Conservation (phyloP, 2,329 filamentous ascomycete genomes). For the Colletotrichum australisinense region DNA sequence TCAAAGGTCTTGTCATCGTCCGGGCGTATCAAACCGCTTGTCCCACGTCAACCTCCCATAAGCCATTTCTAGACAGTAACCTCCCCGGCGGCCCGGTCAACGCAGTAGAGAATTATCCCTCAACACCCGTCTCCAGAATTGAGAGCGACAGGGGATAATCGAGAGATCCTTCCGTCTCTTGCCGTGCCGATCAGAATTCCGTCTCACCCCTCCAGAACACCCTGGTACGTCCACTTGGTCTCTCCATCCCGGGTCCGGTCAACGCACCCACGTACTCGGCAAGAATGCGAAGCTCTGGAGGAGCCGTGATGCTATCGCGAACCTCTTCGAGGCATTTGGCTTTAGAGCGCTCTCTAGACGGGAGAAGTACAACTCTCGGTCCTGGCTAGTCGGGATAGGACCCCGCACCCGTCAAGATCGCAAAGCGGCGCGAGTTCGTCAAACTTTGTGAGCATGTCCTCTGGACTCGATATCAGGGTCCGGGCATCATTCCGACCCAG, state of each 20-base stretch:
- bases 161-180: too few relatives aligned
- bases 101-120: too few relatives aligned
- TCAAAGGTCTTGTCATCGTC: neutral
- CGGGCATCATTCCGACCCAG: neutral
- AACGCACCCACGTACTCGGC: neutral
- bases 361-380: neutral
- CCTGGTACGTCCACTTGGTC: neutral
- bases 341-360: neutral
- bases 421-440: neutral
- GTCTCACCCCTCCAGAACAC: too few relatives aligned
- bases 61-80: too few relatives aligned
- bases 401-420: neutral
- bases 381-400: neutral
- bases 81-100: too few relatives aligned
- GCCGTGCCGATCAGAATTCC: too few relatives aligned
- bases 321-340: neutral
- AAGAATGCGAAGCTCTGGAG: neutral
- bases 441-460: neutral
- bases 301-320: neutral
- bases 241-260: neutral
- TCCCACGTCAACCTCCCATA: too few relatives aligned
- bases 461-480: neutral
- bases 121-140: too few relatives aligned
- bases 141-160: too few relatives aligned
- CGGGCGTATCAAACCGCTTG: too few relatives aligned